Percentiles rank a stretch among this genome's conserved stretches.
phyloP scores from a whole-genome alignment of 73 alveolate species.

The Paramecium biaurelia region DNA sequence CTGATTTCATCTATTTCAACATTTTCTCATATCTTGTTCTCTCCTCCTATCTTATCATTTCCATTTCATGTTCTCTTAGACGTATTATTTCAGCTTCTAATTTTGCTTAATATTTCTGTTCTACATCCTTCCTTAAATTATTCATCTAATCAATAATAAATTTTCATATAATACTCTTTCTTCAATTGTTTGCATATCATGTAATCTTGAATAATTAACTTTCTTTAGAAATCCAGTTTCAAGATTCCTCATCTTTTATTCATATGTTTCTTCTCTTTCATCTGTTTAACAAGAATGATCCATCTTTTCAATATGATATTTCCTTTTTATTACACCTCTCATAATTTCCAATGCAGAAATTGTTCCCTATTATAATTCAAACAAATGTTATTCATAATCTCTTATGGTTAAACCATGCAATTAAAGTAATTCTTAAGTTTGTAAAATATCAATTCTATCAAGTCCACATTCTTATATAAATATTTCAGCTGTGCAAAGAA shows the following conservation, averaged over 20 bases:
- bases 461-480: background rate
- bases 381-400: slow-evolving; percentile 3
- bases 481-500: background rate
- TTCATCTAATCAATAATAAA: background rate
- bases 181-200: slow-evolving; percentile 17
- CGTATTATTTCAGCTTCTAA: background rate
- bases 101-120: background rate
- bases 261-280: slow-evolving; percentile 3
- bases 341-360: slow-evolving; percentile 19
- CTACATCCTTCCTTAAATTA: background rate
- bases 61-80: background rate
- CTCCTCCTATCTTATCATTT: background rate
- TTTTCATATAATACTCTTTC: background rate
- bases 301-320: background rate
- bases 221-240: background rate
- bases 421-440: slow-evolving; percentile 2
- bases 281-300: slow-evolving; percentile 49
- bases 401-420: slow-evolving; percentile 16
- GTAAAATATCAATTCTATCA: background rate
- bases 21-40: background rate
- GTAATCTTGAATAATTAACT: slow-evolving; percentile 26
- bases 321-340: background rate
- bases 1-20: background rate
- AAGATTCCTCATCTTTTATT: slow-evolving; percentile 13
- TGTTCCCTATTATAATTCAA: background rate